These are phyloP conservation scores for Ceratorhiza oryzae-sativae DNA, from an alignment of 1,284 basidiomycete species.

Conservation along the genomic window DNA sequence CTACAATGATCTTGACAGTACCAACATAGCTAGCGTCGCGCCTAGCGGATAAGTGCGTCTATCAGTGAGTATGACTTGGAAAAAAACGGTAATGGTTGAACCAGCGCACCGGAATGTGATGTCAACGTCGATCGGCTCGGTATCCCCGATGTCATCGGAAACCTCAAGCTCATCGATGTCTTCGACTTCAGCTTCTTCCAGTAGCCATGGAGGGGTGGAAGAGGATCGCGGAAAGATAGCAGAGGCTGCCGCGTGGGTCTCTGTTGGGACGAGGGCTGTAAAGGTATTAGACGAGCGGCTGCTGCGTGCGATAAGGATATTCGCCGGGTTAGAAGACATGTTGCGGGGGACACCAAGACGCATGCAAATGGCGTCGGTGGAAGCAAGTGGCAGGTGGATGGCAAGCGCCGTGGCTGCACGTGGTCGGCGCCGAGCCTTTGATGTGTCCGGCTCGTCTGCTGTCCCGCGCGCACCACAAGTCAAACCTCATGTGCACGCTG, in stretches of 20 bases:
- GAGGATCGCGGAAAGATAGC: conserved; percentile 76
- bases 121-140: conserved; percentile 69
- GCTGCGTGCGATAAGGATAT: conserved; percentile 83
- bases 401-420: conserved; percentile 25
- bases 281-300: conserved; percentile 74
- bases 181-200: conserved; percentile 74
- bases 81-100: not conserved
- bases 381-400: not conserved
- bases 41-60: not conserved
- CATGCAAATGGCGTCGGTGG: not conserved
- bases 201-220: conserved; percentile 74
- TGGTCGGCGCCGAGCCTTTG: not conserved
- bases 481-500: not conserved
- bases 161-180: conserved; percentile 52
- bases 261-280: conserved; percentile 78
- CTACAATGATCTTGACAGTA: conserved; percentile 84
- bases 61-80: not conserved
- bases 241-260: conserved; percentile 82
- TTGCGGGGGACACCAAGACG: conserved; percentile 6
- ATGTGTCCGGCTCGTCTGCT: not conserved
- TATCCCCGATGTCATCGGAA: conserved; percentile 40
- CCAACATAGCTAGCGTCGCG: conserved; percentile 67
- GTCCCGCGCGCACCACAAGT: not conserved
- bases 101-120: conserved; percentile 66
- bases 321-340: conserved; percentile 59